Evolutionary conservation across 2,329 filamentous ascomycete genomes (phyloP), one percentile per base, ranked within the genome.

Genomic region (Venturia asperata): DNA sequence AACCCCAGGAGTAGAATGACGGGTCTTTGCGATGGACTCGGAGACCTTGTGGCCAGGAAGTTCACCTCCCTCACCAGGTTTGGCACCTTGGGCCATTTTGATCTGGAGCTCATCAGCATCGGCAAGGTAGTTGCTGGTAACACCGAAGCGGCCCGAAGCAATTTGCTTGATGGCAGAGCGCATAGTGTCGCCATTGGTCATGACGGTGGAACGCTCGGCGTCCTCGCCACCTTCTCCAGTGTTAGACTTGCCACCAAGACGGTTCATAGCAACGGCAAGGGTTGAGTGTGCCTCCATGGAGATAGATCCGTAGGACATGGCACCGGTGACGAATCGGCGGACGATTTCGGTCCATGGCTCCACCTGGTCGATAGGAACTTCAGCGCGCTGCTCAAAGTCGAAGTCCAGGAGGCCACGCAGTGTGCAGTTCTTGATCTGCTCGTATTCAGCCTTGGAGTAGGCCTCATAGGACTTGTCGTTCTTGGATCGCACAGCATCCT

Each of bases 311-410:
- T 97, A 97, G 2, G 93, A 97, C 93, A 97, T 97, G 71, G 93
- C 93, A 75, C 93, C 93, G 47, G 93, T 97, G 72, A 93, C 94
- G 81, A 97, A 97, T 68, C 93, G 90, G 69, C 93, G 90, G 58
- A 97, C 93, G 71, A 97, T 97, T 72, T 97, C 92, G 3, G 93
- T 97, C 93, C 93, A 97, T 24, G 93, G 91, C 80, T 97, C 93
- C 66, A 97, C 93, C 77, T 97, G 92, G 70, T 97, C 93, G 69
- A 97, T 96, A 5, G 92, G 91, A 34, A 97, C 91, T 0, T 92
- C 86, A 19, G 83, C 86, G 70, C 86, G 83, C 70, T 94, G 89
- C 60, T 97, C 92, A 71, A 96, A 97, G 77, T 95, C 92, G 80
- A 97, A 97, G 77, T 97, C 93, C 52, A 97, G 85, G 74, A 97